Base-by-base conservation (phyloP, 306 rosid species). In the Cucurbita maxima region DNA sequence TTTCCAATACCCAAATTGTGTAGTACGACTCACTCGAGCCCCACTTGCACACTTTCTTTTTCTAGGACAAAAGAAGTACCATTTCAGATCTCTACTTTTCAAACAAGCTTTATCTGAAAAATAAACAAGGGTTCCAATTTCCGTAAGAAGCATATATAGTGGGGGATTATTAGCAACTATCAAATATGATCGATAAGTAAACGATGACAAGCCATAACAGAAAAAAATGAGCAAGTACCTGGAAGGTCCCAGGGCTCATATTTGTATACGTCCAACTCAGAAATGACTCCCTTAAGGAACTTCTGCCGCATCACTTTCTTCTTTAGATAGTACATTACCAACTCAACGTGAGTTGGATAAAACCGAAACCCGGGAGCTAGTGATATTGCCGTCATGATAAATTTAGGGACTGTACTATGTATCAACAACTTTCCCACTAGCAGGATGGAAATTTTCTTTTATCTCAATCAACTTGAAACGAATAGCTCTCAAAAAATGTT, bases 231-330 rank as follows among this genome's bases (percentile, higher is more conserved):
- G 45, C 59, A 70, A 30, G 58, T 71, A 92, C 97, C 97, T 73
- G 90, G 92, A 52, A 92, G 96, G 72, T 88, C 92, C 92, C 91
- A 88, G 6, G 98, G 96, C 44, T 81, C 74, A 34, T 71, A 79
- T 71, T 89, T 85, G 82, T 88, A 88, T 3, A 92, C 77, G 76
- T 89, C 85, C 57, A 89, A 76, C 81, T 89, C 96, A 8, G 90
- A 45, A 44, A 92, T 77, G 6, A 79, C 81, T 7, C 75, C 76
- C 61, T 50, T 0, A 41, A 8, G 71, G 18, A 81, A 41, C 44
- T 53, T 88, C 58, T 74, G 85, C 12, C 84, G 82, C 58, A 56
- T 43, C 3, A 92, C 76, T 81, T 88, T 92, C 76, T 84, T 86
- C 84, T 88, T 85, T 34, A 89, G 78, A 83, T 81, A 86, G 79